Conservation (phyloP, 805 yeast species). For the Candida pseudofarinosa region DNA sequence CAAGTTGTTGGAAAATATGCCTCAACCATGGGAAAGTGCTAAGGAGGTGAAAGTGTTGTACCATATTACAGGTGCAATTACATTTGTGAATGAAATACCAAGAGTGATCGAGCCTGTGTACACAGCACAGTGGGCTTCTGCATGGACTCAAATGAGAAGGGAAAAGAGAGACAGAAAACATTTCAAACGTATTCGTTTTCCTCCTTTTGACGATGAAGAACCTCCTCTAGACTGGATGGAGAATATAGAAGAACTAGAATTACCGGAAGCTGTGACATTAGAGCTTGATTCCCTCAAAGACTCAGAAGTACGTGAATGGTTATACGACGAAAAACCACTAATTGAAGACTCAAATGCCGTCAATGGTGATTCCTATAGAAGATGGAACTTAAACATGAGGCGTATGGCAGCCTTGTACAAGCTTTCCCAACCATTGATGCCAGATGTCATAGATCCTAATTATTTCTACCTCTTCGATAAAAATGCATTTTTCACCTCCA, state of each 20-base stretch:
- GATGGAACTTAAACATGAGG: slow-evolving; percentile 61
- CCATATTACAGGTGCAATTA: slow-evolving; percentile 89
- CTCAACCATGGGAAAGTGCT: slow-evolving; percentile 94
- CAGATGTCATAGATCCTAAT: slow-evolving; percentile 56
- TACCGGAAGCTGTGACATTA: slow-evolving; percentile 65
- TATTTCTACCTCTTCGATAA: slow-evolving; percentile 71
- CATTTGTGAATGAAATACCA: slow-evolving; percentile 90
- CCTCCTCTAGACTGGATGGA: slow-evolving; percentile 86
- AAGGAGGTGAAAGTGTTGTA: slow-evolving; percentile 86
- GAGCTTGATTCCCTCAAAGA: slow-evolving; percentile 66
- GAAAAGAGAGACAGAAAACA: slow-evolving; percentile 89
- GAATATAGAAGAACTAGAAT: slow-evolving; percentile 67
- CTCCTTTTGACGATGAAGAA: slow-evolving; percentile 97
- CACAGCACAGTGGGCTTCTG: slow-evolving; percentile 91
- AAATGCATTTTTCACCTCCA: slow-evolving; percentile 82
- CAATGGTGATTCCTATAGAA: slow-evolving; percentile 74
- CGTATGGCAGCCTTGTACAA: slow-evolving; percentile 64
- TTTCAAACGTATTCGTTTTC: slow-evolving; percentile 88
- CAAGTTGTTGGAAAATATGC: slow-evolving; percentile 91
- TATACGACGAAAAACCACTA: slow-evolving; percentile 75
- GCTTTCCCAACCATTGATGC: slow-evolving; percentile 65
- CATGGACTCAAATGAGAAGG: slow-evolving; percentile 90
- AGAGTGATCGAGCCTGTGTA: slow-evolving; percentile 90
- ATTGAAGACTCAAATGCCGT: slow-evolving; percentile 50
- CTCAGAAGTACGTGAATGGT: slow-evolving; percentile 62